Base-by-base conservation (phyloP, 148 eudicot genomes). In the Cornus controversa region DNA sequence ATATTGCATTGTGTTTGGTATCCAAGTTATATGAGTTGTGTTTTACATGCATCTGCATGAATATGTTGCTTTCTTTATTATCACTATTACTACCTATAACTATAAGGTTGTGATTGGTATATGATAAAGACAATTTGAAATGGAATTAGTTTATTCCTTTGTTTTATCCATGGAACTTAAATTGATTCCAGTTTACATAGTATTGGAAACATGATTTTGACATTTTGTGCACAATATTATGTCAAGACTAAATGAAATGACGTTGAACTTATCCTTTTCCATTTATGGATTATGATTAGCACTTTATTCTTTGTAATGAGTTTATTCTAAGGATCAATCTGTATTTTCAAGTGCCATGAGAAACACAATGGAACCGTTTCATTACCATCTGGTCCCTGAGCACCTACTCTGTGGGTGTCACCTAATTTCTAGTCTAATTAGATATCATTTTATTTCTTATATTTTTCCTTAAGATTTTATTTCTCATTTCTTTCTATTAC, bases 401-500 rank as follows among this genome's bases (percentile, higher is more conserved):
- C 62, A 54, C 62, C 62, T 16, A 13, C 62, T 54, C 62, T 54
- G 15, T 13, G 34, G 34, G 0, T 31, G 1, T 31, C 34, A 31
- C 34, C 34, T 54, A 54, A 16, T 18, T 54, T 13, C 23, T 45
- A 22, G 71, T 36, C n/a, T 3, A 45, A 20, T 5, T 24, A 64
- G 57, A 8, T 40, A 40, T 40, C 45, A 64, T 13, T 18, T 29
- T 13, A n/a, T 24, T 82, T 40, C 45, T 40, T 40, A 40, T 40
- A 40, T 40, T 40, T 40, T 40, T 40, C 45, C 10, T 40, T 1
- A 40, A 40, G 10, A 40, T 40, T 77, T 37, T 47, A 37, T 16
- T 24, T 63, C 0, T 66, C 10, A 36, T 72, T 37, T 74, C 47
- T 40, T 9, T 63, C 53, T 77, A 62, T 67, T 76, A 79, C 90